Evolutionary conservation across 805 yeast genomes (phyloP), one percentile per base, ranked within the genome.

Genomic region (Metschnikowia lunata): DNA sequence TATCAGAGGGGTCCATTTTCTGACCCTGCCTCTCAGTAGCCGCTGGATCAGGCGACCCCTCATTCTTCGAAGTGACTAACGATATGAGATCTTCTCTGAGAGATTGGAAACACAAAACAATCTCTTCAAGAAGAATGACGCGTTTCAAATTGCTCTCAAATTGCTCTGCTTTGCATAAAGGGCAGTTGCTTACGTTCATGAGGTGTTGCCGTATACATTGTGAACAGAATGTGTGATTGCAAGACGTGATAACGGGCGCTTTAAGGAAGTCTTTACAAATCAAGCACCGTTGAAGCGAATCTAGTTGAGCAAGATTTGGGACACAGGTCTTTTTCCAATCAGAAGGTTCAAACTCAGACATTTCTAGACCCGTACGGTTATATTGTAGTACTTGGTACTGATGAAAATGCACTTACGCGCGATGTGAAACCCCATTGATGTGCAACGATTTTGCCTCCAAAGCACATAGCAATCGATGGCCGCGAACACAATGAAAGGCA

Each of bases 211-310:
- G 71, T 27, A 90, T 85, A 61, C 98, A 90, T 11, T 82, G 72
- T 0, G 96, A 87, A 63, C 98, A 90, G 61, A 88, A 90, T 0
- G 90, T 82, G 61, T 90, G 97, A 31, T 86, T 83, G 67, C 98
- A 90, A 2, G 83, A 76, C 0, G 97, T 86, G 35, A 85, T 65
- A 31, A 88, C 87, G 1, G 98, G 97, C 0, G 90, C 85, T 29
- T 67, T 74, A 43, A 86, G 70, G 50, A 84, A 79, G 48, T 88
- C 97, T 56, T 89, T 87, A 63, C 98, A 90, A 8, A 90, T 85
- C 54, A 85, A 89, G 59, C 98, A 90, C 57, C 96, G 60, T 40
- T 88, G 68, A 26, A 83, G 67, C 1, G 88, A 72, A 50, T 90
- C 97, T 2, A 90, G 64, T 40, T 75, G 81, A 2, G 72, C 54